Base-by-base conservation (phyloP, 805 yeast genomes). In the Ogataea methanolica region DNA sequence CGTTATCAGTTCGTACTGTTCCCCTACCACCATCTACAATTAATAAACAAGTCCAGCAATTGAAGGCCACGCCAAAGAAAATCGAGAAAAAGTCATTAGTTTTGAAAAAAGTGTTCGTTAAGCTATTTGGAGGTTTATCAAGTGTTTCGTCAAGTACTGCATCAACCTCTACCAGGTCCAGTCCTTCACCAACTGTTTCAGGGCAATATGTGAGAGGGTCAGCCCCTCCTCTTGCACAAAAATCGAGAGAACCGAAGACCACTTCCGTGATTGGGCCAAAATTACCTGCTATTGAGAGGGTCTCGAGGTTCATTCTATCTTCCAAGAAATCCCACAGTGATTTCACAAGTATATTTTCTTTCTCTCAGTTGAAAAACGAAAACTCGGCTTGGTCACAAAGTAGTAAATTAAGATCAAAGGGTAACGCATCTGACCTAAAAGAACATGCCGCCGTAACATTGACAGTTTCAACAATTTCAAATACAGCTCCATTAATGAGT, bases 1-100 rank as follows among this genome's bases (percentile, higher is more conserved):
- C 39, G 15, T 33, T 33, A 6, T 15, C 36, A 15, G 15, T 14
- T 5, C 6, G 11, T 19, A n/a, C 39, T 36, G 19, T 35, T 19
- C 37, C 19, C 11, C 6, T 21, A 22, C 17, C 16, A 33, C 17
- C 17, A 15, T 14, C 17, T 33, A 9, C 16, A 33, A 33, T 33
- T n/a, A n/a, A 33, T 12, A n/a, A 7, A 33, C 12, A 14, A 4
- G 2, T 8, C 31, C 41, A 26, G 15, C 6, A 22, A 12, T 6
- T 12, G 23, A 15, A 6, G 26, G 1, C 26, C n/a, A 5, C 31
- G 9, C 34, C n/a, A 7, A 41, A 33, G 16, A n/a, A 19, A 11
- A 39, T 38, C 11, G 38, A 37, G 22, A 43, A 40, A 42, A 45
- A 41, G n/a, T 42, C 48, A n/a, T 46, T 47, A n/a, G 42, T 47